Percentiles rank a stretch among this genome's conserved stretches.
phyloP scores from a whole-genome alignment of 2,329 filamentous ascomycete genomes.

The Sporothrix sp. region DNA sequence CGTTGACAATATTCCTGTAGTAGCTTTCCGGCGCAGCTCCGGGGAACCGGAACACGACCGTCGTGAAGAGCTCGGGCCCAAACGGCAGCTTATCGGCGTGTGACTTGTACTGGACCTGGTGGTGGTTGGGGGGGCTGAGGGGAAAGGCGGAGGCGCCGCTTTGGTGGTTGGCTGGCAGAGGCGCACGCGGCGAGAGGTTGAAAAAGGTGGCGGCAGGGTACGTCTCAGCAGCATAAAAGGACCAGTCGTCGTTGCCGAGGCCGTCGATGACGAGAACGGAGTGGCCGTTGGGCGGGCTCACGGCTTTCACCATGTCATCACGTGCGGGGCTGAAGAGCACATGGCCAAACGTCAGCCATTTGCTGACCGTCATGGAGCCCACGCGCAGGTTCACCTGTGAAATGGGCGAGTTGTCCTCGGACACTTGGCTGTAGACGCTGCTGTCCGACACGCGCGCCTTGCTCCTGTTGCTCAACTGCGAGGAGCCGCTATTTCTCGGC shows the following conservation, averaged over 20 bases:
- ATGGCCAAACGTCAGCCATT: constrained; percentile 78
- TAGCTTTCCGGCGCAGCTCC: constrained; percentile 56
- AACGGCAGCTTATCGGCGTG: constrained; percentile 63
- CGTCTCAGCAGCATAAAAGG: constrained; percentile 73
- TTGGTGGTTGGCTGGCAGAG: constrained; percentile 36
- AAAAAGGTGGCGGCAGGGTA: constrained; percentile 68
- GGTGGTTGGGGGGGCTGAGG: constrained; percentile 57
- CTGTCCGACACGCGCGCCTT: constrained; percentile 32
- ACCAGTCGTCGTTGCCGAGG: constrained; percentile 82
- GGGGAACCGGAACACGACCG: constrained; percentile 70
- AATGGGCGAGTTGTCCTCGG: constrained; percentile 51
- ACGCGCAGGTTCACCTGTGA: constrained; percentile 68
- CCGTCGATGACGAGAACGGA: constrained; percentile 72
- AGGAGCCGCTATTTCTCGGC: constrained; percentile 24
- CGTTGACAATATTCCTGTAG: constrained; percentile 61
- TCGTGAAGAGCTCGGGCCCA: constrained; percentile 62
- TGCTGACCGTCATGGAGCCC: constrained; percentile 75
- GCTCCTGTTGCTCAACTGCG: constrained; percentile 15
- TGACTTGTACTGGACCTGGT: constrained; percentile 59
- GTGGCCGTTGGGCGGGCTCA: constrained; percentile 42
- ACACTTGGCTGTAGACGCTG: constrained; percentile 37
- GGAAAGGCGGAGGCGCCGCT: constrained; percentile 38
- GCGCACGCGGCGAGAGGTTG: constrained; percentile 56
- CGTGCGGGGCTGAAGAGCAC: constrained; percentile 73
- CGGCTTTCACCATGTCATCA: constrained; percentile 53